A percentile compares a stretch with the other conserved stretches of the same genome.
These are phyloP conservation scores for Globisporangium nagaii DNA, from an alignment of 352 stramenopile species.

Conservation along the genomic window DNA sequence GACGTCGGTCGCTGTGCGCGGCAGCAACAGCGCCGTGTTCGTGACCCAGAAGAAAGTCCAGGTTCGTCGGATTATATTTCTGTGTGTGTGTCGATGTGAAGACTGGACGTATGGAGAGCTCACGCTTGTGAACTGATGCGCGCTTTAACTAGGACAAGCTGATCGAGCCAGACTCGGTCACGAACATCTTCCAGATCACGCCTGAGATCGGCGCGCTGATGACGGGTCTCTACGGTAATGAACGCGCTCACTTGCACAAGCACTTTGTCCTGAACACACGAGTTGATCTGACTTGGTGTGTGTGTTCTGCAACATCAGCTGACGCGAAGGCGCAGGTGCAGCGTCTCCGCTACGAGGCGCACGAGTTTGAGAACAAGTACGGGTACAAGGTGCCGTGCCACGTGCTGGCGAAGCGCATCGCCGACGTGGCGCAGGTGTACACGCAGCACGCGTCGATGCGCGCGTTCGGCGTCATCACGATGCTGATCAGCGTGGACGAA, in stretches of 20 bases:
- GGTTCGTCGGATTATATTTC: conserved; percentile 26
- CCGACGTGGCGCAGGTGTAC: conserved; percentile 96
- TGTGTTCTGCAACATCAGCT: conserved; percentile 44
- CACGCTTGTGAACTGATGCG: not conserved
- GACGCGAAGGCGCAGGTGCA: conserved; percentile 92
- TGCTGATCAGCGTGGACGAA: conserved; percentile 97
- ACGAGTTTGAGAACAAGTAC: conserved; percentile 97
- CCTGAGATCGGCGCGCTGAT: conserved; percentile 94
- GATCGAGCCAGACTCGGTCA: conserved; percentile 94
- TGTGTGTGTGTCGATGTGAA: not conserved
- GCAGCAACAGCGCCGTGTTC: conserved; percentile 91
- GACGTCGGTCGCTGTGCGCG: conserved; percentile 95
- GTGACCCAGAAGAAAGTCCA: conserved; percentile 99
- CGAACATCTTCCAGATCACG: conserved; percentile 96
- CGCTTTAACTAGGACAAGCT: conserved; percentile 75
- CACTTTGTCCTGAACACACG: too few relatives aligned
- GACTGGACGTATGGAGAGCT: too few relatives aligned
- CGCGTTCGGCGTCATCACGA: conserved; percentile 93
- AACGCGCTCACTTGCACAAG: too few relatives aligned
- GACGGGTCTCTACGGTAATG: conserved; percentile 86
- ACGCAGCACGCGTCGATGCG: conserved; percentile 94
- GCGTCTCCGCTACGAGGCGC: conserved; percentile 94
- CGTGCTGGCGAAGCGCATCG: conserved; percentile 95
- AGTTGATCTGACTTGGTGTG: not conserved
- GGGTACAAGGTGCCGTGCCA: conserved; percentile 95